A percentile compares a stretch with the other conserved stretches of the same genome.
Evolutionary conservation across 2,329 filamentous ascomycete species (phyloP).

Genomic region (Aureobasidium sp.): DNA sequence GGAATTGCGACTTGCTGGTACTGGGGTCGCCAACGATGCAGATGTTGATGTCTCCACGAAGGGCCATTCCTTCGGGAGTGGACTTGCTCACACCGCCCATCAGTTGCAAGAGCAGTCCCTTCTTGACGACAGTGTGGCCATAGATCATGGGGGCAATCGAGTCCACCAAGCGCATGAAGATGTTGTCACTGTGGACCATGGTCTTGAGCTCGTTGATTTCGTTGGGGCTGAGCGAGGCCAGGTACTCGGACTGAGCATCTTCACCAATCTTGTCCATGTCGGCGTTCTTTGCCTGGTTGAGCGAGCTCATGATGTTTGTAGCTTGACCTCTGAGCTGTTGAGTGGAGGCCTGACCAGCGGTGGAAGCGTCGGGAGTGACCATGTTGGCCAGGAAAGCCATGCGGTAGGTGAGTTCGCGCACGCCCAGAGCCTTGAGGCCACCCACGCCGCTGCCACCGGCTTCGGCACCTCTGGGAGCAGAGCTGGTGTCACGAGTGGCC

Average conservation of each 20-base stretch:
- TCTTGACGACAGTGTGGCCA: constrained; percentile 95
- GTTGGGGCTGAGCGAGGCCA: constrained; percentile 72
- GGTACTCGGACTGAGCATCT: constrained; percentile 75
- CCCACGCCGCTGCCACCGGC: constrained; percentile 76
- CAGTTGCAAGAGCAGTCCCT: constrained; percentile 84
- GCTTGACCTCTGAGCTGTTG: constrained; percentile 63
- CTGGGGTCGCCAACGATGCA: constrained; percentile 96
- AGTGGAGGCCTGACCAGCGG: constrained; percentile 60
- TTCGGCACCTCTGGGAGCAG: constrained; percentile 59
- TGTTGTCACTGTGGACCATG: constrained; percentile 93
- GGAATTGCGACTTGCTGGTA: constrained; percentile 94
- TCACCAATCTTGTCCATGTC: constrained; percentile 67
- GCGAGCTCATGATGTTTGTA: constrained; percentile 72
- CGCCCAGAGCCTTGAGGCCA: constrained; percentile 85
- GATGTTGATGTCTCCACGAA: constrained; percentile 97
- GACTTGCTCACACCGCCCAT: constrained; percentile 93
- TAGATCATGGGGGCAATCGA: constrained; percentile 96
- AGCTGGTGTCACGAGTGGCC: constrained; percentile 72
- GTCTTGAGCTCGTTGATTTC: constrained; percentile 87
- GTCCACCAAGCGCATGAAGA: constrained; percentile 85
- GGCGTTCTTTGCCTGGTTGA: constrained; percentile 62
- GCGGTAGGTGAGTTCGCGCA: constrained; percentile 88
- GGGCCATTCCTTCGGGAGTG: constrained; percentile 87
- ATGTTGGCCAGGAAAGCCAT: constrained; percentile 96
- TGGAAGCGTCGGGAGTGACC: constrained; percentile 81